A percentile compares a stretch with the other conserved stretches of the same genome.
phyloP scores from a whole-genome alignment of 192 early-diverging fungal species.

The Haplosporangium gracile region DNA sequence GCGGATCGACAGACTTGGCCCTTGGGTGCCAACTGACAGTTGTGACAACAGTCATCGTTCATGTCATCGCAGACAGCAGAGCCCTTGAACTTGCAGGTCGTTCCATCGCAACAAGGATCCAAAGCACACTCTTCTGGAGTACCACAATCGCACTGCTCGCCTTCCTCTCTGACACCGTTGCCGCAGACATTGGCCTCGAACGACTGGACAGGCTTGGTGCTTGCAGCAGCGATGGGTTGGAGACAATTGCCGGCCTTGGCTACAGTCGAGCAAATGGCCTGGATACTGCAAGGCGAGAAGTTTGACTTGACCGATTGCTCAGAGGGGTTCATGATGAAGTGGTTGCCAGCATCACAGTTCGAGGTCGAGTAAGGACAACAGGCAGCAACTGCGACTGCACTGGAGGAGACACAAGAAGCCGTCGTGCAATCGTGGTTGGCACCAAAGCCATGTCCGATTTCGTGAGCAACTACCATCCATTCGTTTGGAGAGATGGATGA shows the following conservation, averaged over 20 bases:
- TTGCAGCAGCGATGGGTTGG: not conserved
- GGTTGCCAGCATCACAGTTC: slow-evolving; percentile 70
- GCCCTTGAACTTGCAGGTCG: slow-evolving; percentile 82
- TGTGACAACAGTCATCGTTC: slow-evolving; percentile 86
- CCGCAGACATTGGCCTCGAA: slow-evolving; percentile 82
- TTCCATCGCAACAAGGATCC: slow-evolving; percentile 84
- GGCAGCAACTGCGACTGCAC: slow-evolving; percentile 37
- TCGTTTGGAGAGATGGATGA: slow-evolving; percentile 84
- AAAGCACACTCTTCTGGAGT: slow-evolving; percentile 69
- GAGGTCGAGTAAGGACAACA: slow-evolving; percentile 80
- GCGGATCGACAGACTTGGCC: slow-evolving; percentile 76
- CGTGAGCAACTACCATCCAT: slow-evolving; percentile 96
- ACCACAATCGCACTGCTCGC: slow-evolving; percentile 94
- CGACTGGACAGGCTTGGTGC: not conserved
- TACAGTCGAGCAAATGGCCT: slow-evolving; percentile 34
- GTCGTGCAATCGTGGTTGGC: slow-evolving; percentile 90
- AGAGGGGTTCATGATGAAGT: slow-evolving; percentile 82
- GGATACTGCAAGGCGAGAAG: slow-evolving; percentile 67
- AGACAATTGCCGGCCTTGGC: slow-evolving; percentile 9
- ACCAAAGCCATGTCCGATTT: slow-evolving; percentile 87
- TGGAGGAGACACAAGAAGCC: slow-evolving; percentile 67
- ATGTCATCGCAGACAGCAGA: slow-evolving; percentile 80
- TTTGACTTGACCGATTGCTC: slow-evolving; percentile 69
- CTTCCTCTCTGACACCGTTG: slow-evolving; percentile 88
- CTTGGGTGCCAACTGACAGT: slow-evolving; percentile 70